Percentiles rank a stretch among this genome's conserved stretches.
Evolutionary conservation across 352 stramenopile genomes (phyloP).

Genomic region (Phytophthora quininea): DNA sequence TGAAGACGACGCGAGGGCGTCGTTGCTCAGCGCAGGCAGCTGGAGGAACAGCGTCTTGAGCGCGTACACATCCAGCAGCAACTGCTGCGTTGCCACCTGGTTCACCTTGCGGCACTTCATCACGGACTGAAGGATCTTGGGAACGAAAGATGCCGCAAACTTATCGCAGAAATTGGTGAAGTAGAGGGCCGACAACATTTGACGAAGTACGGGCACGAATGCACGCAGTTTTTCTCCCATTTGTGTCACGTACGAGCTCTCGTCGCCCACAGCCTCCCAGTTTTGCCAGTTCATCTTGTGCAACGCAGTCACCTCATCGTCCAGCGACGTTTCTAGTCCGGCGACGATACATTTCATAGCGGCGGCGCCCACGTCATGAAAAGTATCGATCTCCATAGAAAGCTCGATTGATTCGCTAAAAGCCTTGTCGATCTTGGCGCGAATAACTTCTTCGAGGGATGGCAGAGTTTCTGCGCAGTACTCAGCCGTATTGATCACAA

Average conservation of each 20-base stretch:
- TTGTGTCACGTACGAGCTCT: constrained; percentile 93
- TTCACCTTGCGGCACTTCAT: constrained; percentile 94
- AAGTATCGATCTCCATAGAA: constrained; percentile 93
- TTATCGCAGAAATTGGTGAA: constrained; percentile 99
- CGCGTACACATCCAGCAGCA: constrained; percentile 98
- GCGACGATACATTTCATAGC: constrained; percentile 95
- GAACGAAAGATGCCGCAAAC: constrained; percentile 93
- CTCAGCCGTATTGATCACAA: constrained; percentile 98
- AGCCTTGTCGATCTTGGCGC: constrained; percentile 93
- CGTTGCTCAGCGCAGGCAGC: constrained; percentile 86
- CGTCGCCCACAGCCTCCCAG: constrained; percentile 96
- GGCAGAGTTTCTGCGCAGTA: constrained; percentile 98
- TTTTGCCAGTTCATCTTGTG: constrained; percentile 93
- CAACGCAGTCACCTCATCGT: constrained; percentile 92
- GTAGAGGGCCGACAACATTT: constrained; percentile 92
- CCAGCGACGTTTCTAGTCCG: constrained; percentile 91
- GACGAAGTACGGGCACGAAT: constrained; percentile 91
- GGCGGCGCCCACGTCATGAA: constrained; percentile 94
- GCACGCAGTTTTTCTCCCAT: constrained; percentile 93
- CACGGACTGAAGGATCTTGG: constrained; percentile 88
- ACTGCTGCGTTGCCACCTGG: constrained; percentile 97
- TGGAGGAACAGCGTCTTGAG: constrained; percentile 97
- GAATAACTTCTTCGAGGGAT: constrained; percentile 96
- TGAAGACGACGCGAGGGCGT: constrained; percentile 40
- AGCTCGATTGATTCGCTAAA: constrained; percentile 95